Conservation (phyloP, 2,329 filamentous ascomycete genomes). For the Pestalotiopsis sp. region DNA sequence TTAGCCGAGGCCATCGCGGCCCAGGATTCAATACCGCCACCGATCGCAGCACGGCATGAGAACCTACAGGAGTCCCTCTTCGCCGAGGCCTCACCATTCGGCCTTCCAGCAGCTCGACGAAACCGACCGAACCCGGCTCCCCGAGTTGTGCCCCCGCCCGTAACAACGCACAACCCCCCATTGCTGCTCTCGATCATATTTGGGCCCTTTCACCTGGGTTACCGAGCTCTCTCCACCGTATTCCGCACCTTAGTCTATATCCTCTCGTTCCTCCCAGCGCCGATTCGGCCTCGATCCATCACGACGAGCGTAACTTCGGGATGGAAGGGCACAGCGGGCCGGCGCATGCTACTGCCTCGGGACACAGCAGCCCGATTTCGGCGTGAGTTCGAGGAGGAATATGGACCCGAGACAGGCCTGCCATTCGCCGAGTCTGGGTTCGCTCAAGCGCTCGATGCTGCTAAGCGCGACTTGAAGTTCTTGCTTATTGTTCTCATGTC, state of each 20-base stretch:
- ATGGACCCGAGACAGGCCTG: slow-evolving; percentile 65
- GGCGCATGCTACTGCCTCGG: slow-evolving; percentile 76
- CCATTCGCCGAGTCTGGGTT: slow-evolving; percentile 88
- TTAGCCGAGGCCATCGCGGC: slow-evolving; percentile 73
- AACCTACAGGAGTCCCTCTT: slow-evolving; percentile 67
- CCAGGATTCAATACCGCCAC: slow-evolving; percentile 60
- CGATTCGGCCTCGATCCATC: slow-evolving; percentile 54
- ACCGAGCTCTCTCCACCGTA: slow-evolving; percentile 66
- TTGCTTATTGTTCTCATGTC: slow-evolving; percentile 85
- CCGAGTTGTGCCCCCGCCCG: slow-evolving; percentile 76
- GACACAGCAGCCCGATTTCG: slow-evolving; percentile 89
- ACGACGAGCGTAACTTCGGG: slow-evolving; percentile 53
- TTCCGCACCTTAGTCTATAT: slow-evolving; percentile 76
- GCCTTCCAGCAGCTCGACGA: slow-evolving; percentile 28
- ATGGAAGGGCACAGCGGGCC: slow-evolving; percentile 63
- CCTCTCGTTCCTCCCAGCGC: slow-evolving; percentile 76
- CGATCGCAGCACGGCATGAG: slow-evolving; percentile 63
- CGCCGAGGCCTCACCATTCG: slow-evolving; percentile 33
- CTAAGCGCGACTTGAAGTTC: slow-evolving; percentile 90
- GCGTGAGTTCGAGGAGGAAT: slow-evolving; percentile 93
- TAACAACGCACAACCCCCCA: slow-evolving; percentile 68
- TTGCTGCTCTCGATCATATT: slow-evolving; percentile 78
- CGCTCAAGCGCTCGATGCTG: slow-evolving; percentile 84
- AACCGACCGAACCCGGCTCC: slow-evolving; percentile 68
- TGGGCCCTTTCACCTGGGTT: slow-evolving; percentile 78